These are phyloP conservation scores for Xylaria scruposa DNA, from an alignment of 495 filamentous ascomycete genomes.

Conservation along the genomic window DNA sequence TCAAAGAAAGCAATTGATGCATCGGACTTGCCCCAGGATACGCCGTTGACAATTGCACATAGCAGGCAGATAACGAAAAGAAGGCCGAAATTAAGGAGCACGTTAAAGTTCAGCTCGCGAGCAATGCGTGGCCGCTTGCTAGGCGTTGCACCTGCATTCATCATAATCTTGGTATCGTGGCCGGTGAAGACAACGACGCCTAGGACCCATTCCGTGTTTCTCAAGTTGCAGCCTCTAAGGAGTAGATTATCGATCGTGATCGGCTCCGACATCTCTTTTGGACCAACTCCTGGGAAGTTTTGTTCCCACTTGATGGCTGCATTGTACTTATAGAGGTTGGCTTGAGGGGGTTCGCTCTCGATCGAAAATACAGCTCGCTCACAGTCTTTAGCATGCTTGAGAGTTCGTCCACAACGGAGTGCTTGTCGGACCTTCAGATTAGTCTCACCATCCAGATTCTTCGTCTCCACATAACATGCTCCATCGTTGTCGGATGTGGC, in stretches of 20 bases:
- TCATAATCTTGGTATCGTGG: slow-evolving; percentile 98
- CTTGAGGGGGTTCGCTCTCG: slow-evolving; percentile 89
- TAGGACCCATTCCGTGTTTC: slow-evolving; percentile 96
- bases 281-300: slow-evolving; percentile 64
- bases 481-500: slow-evolving; percentile 95
- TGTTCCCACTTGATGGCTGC: slow-evolving; percentile 89
- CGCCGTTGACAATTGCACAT: slow-evolving; percentile 82
- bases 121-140: slow-evolving; percentile 91
- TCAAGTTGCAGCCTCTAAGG: slow-evolving; percentile 88
- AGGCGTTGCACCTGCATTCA: slow-evolving; percentile 97
- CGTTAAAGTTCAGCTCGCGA: slow-evolving; percentile 94
- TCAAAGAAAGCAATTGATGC: slow-evolving; percentile 86
- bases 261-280: slow-evolving; percentile 85
- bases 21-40: slow-evolving; percentile 75
- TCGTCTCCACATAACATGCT: slow-evolving; percentile 97
- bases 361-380: slow-evolving; percentile 86
- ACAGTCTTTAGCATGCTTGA: slow-evolving; percentile 91
- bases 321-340: slow-evolving; percentile 93
- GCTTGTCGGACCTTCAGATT: slow-evolving; percentile 96
- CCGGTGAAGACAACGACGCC: slow-evolving; percentile 98
- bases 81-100: slow-evolving; percentile 94
- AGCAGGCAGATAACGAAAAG: slow-evolving; percentile 90
- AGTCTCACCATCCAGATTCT: slow-evolving; percentile 97
- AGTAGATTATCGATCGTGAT: slow-evolving; percentile 94
- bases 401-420: slow-evolving; percentile 78